Base-by-base conservation (phyloP, 306 rosid species). In the Sophora flavescens region DNA sequence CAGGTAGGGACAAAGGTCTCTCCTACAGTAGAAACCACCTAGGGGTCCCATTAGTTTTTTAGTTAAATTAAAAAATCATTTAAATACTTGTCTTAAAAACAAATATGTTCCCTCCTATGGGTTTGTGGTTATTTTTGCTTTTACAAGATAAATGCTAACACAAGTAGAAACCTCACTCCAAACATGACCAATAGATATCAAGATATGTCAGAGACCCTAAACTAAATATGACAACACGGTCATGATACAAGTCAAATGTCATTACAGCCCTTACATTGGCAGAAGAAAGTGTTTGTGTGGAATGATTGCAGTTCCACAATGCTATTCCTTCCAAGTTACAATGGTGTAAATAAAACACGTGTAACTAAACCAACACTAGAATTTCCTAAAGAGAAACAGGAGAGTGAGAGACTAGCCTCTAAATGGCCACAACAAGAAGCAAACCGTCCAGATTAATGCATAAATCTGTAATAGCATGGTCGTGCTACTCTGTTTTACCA, bases 251-350 rank as follows among this genome's bases (percentile, higher is more conserved):
- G 58, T 45, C 5, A 47, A 39, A 22, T 68, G 61, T 57, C 56
- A 45, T 59, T 17, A 35, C 58, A 74, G 66, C 22, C 33, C 81
- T 63, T 80, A 93, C 97, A 96, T 89, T 87, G 73, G 89, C 78
- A 70, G 82, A 79, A 56, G 88, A 80, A 59, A 91, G 89, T 28
- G 86, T 82, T 82, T 62, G 82, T 8, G 89, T 30, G 36, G 93
- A 85, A 72, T 80, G 71, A 86, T 89, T 80, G 70, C 92, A 90
- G 57, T 81, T 89, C 83, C 90, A 75, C 59, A 94, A 63, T 66
- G 85, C 62, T 82, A 94, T 84, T 78, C 96, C 98, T 81, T 84
- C 93, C 86, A 94, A 87, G 85, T 97, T 94, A 65, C 85, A 85
- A 30, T 38, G 13, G 45, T 38, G 64, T 75, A 52, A 83, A 72